phyloP scores from a whole-genome alignment of 495 filamentous ascomycete genomes.

The Penicillium simplicissimum region DNA sequence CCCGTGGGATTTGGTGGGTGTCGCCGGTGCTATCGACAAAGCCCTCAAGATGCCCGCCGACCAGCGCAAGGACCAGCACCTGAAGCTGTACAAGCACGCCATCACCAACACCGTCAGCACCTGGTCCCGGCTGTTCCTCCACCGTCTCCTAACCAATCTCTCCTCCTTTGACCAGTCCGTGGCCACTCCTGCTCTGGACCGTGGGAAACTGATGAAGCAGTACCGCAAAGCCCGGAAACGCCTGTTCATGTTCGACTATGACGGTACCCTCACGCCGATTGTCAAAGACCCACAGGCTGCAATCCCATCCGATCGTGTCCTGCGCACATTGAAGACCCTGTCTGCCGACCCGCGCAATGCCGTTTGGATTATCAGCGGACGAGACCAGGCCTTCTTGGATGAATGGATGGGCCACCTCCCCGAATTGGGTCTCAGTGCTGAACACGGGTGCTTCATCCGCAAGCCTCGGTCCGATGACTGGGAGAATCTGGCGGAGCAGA shows the following conservation, averaged over 20 bases:
- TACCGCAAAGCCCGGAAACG: constrained; percentile 72
- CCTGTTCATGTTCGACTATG: constrained; percentile 97
- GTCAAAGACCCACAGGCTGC: constrained; percentile 85
- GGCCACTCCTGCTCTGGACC: constrained; percentile 79
- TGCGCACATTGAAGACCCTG: constrained; percentile 74
- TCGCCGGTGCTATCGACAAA: constrained; percentile 75
- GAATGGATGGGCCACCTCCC: constrained; percentile 84
- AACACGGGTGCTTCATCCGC: constrained; percentile 93
- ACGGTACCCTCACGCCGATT: constrained; percentile 96
- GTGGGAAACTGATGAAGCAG: constrained; percentile 62
- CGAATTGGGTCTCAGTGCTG: constrained; percentile 84
- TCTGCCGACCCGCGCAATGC: constrained; percentile 77
- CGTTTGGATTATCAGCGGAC: constrained; percentile 97
- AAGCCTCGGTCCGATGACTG: constrained; percentile 70
- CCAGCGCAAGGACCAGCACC: constrained; percentile 52
- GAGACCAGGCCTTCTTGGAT: constrained; percentile 84
- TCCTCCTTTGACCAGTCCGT: constrained; percentile 71
- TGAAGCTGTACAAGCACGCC: constrained; percentile 75
- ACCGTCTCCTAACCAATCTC: constrained; percentile 73
- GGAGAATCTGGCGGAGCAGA: constrained; percentile 80
- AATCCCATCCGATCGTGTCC: constrained; percentile 78
- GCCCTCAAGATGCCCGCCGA: constrained; percentile 72
- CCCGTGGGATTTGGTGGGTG: constrained; percentile 82
- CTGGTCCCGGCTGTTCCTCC: constrained; percentile 78
- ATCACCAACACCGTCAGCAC: constrained; percentile 77